These are phyloP conservation scores for Haplosporangium gracile DNA, from an alignment of 192 early-diverging fungal species.

Conservation along the genomic window DNA sequence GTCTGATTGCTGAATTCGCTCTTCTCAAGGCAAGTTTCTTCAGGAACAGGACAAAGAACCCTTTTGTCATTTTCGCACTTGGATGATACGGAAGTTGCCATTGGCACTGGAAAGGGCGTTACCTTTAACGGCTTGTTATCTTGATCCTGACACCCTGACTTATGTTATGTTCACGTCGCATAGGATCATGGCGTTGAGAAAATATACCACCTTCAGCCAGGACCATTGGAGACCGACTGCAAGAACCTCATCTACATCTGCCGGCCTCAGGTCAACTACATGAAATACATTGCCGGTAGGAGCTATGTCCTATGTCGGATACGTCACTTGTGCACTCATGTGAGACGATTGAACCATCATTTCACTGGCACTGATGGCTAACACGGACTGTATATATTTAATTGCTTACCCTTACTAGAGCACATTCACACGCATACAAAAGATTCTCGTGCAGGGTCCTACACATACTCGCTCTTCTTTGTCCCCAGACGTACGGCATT, in stretches of 20 bases:
- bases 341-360: background rate
- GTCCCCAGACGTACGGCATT: constrained; percentile 91
- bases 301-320: background rate
- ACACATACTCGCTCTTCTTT: constrained; percentile 82
- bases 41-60: background rate
- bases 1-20: constrained; percentile 89
- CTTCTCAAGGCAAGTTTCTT: constrained; percentile 76
- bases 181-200: constrained; percentile 97
- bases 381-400: background rate
- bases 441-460: constrained; percentile 34
- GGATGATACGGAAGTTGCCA: too few species aligned
- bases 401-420: background rate
- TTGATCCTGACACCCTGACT: background rate
- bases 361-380: background rate
- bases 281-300: constrained; percentile 87
- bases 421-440: constrained; percentile 39
- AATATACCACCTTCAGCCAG: constrained; percentile 86
- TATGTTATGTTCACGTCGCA: background rate
- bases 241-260: constrained; percentile 88
- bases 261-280: constrained; percentile 81
- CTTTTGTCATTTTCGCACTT: background rate
- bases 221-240: constrained; percentile 76
- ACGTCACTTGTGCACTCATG: too few species aligned
- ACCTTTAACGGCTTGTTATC: too few species aligned
- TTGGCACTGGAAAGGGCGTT: too few species aligned